phyloP scores from a whole-genome alignment of 202 grass and related monocot genomes.

The Zizania palustris region DNA sequence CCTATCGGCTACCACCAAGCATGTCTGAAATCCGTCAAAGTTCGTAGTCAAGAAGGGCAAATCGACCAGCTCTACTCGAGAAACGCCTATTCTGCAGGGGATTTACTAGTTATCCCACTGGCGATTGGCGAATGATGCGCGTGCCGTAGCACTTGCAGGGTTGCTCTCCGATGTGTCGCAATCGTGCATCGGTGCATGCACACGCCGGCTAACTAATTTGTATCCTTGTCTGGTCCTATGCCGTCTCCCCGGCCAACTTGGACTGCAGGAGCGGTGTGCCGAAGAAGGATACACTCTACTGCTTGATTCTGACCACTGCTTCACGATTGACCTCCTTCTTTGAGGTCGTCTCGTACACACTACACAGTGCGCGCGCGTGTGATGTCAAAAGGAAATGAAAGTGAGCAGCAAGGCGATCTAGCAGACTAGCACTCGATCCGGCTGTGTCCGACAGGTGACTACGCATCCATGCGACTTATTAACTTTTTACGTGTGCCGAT shows the following conservation, averaged over 20 bases:
- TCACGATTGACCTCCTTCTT: too few relatives aligned
- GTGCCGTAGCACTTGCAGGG: neutral
- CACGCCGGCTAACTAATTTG: neutral
- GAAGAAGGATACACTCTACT: too few relatives aligned
- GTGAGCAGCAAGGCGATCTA: neutral
- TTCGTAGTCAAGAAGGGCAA: neutral
- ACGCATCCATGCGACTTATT: neutral
- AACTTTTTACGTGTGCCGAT: neutral
- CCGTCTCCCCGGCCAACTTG: neutral
- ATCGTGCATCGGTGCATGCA: neutral
- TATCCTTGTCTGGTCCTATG: neutral
- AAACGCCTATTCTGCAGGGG: neutral
- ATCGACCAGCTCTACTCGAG: neutral
- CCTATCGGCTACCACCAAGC: too few relatives aligned
- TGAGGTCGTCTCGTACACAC: neutral
- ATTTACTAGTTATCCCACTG: conserved; percentile 23
- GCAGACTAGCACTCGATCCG: neutral
- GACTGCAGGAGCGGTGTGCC: too few relatives aligned
- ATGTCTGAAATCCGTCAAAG: too few relatives aligned
- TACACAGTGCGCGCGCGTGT: neutral
- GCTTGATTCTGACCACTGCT: too few relatives aligned
- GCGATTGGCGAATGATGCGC: neutral
- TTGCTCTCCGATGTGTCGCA: conserved; percentile 1
- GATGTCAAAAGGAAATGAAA: neutral
- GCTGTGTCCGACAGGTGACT: neutral